Evolutionary conservation across 371 early-diverging fungal species (phyloP), one percentile per base, ranked within the genome.

Genomic region (Mucor circinelloides): DNA sequence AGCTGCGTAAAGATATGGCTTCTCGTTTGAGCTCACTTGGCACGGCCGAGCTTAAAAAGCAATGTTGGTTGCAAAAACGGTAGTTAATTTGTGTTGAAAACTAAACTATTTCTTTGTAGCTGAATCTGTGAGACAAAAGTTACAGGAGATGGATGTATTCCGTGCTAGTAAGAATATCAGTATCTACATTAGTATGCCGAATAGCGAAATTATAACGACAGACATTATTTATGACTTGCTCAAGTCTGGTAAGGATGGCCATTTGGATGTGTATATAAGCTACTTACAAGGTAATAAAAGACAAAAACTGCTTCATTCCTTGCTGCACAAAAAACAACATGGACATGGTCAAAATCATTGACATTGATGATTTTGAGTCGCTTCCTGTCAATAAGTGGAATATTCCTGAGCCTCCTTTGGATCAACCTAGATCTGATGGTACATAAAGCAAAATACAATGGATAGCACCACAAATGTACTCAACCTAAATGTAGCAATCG

Each of bases 331-430:
- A 82, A 23, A 75, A 81, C 54, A 68, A 64, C 13, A 90, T 91
- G 92, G 89, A 90, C 19, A 91, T 91, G 92, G 89, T 91, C 21
- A 80, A 78, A 60, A 75, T 91, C 3, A 70, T 64, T 12, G 87
- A 87, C 10, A 76, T 81, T 71, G 80, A 90, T 2, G 90, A 90
- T 58, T 90, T 81, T 69, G 56, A 79, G 17, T 72, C 85, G 6
- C 73, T 91, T 40, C 90, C 90, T 27, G 63, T 80, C 25, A 91
- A 91, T 66, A 81, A 71, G 46, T 91, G 89, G 90, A 81, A 84
- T 64, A 90, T 90, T 58, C 89, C 88, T 10, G 92, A 91, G 46
- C 90, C 92, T 21, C 74, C 68, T 3, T 67, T 74, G 21, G 82
- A 87, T 60, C 74, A 86, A 60, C 44, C 44, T 3, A 73, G 85